These are phyloP conservation scores for Wallacemonas collosoma DNA, from an alignment of 208 protist species.

Conservation along the genomic window DNA sequence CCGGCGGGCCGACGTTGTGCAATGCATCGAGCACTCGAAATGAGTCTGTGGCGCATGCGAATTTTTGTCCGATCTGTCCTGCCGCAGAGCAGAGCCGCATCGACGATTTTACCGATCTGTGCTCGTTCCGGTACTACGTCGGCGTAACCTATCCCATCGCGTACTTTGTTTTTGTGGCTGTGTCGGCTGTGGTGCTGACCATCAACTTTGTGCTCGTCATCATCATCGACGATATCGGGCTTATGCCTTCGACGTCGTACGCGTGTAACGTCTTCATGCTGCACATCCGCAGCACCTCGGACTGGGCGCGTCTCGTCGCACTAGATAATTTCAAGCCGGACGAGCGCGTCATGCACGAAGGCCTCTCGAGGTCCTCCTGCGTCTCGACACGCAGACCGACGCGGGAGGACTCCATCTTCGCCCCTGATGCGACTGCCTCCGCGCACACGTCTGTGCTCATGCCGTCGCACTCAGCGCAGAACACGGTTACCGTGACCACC, in stretches of 20 bases:
- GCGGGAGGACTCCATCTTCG: too few species aligned
- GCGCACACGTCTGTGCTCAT: too few species aligned
- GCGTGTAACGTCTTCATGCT: slow-evolving; percentile 1
- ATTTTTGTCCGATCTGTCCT: slow-evolving; percentile 8
- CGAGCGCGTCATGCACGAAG: background rate
- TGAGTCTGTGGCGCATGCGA: background rate
- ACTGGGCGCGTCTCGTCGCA: slow-evolving; percentile 3
- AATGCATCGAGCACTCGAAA: background rate
- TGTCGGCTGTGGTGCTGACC: background rate
- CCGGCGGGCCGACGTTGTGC: background rate
- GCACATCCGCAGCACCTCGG: background rate
- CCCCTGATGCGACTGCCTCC: too few species aligned
- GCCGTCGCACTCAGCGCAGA: too few species aligned
- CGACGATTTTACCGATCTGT: slow-evolving; percentile 10
- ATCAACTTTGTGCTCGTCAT: background rate
- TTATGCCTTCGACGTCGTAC: slow-evolving; percentile 9
- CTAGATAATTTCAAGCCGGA: background rate
- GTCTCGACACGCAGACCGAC: background rate
- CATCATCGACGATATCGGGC: background rate
- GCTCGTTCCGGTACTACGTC: slow-evolving; percentile 10
- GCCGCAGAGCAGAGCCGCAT: slow-evolving; percentile 1
- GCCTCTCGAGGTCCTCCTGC: background rate
- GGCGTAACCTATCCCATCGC: background rate
- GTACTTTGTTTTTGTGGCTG: slow-evolving; percentile 2
- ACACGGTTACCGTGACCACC: too few species aligned